Evolutionary conservation across 306 rosid genomes (phyloP).

Genomic region (Trifolium repens): DNA sequence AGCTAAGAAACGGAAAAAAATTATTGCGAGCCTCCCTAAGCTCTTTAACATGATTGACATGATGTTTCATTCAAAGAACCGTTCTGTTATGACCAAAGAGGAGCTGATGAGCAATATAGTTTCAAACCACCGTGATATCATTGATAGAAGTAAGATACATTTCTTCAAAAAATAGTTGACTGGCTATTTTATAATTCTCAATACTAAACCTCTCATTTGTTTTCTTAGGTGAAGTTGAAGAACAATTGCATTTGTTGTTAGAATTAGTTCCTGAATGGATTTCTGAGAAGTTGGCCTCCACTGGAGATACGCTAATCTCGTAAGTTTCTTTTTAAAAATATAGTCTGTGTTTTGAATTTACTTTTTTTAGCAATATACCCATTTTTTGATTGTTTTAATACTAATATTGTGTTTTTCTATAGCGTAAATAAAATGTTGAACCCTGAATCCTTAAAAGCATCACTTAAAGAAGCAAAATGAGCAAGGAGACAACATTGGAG

Average conservation of each 20-base stretch:
- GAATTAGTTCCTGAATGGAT: slow-evolving; percentile 91
- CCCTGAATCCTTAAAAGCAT: slow-evolving; percentile 51
- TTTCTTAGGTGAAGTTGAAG: slow-evolving; percentile 75
- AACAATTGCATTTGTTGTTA: slow-evolving; percentile 63
- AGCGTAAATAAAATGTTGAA: slow-evolving; percentile 61
- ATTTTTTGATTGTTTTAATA: slow-evolving; percentile 18
- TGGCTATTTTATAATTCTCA: not conserved
- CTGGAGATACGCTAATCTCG: slow-evolving; percentile 69
- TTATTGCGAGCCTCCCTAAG: slow-evolving; percentile 74
- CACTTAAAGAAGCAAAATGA: slow-evolving; percentile 72
- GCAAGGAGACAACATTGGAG: not conserved
- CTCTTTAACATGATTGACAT: slow-evolving; percentile 75
- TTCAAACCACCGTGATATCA: slow-evolving; percentile 51
- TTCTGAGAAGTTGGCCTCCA: slow-evolving; percentile 61
- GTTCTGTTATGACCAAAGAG: slow-evolving; percentile 61
- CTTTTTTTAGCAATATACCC: not conserved
- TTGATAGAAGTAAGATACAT: slow-evolving; percentile 68
- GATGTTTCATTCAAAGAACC: slow-evolving; percentile 60
- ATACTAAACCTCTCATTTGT: slow-evolving; percentile 33
- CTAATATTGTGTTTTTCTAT: slow-evolving; percentile 6
- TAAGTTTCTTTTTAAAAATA: slow-evolving; percentile 42
- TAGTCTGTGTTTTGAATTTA: not conserved
- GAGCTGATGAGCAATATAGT: slow-evolving; percentile 81
- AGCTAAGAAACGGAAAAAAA: slow-evolving; percentile 72
- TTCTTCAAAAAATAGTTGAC: not conserved